Base-by-base conservation (phyloP, 305 asterid genomes). In the Solanum hybrid region DNA sequence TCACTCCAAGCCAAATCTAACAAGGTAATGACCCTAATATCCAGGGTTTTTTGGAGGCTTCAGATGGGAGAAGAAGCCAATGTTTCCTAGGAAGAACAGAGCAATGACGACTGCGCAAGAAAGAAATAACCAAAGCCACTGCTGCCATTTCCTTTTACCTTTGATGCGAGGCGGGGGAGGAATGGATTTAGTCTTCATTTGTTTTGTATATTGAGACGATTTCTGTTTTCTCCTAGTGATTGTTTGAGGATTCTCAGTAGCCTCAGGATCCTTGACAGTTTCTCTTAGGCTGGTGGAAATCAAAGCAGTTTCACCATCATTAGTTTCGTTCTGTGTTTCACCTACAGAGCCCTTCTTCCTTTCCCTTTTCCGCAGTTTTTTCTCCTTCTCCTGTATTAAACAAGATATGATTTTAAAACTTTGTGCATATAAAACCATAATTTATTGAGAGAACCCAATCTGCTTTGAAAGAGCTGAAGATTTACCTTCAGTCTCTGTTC, bases 401-500 rank as follows among this genome's bases (percentile, higher is more conserved):
- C 35, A 76, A 16, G 31, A 13, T 67, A 80, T 24, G 87, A 22
- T 84, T 51, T 46, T 18, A 33, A 46, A 51, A 84, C 20, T 26
- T 40, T 10, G 12, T 14, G 42, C 29, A 46, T 31, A 20, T 18
- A 46, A 51, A 51, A 84, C 11, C 31, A 84, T 20, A 84, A 31
- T 57, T 31, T 84, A 84, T 31, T 6, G 88, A 84, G 42, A 51
- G 2, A 22, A 28, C 0, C 4, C 71, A 90, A n/a, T 28, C 11
- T 51, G 29, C 61, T 80, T 80, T 11, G n/a, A 61, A 36, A 39
- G 69, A 51, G 36, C 73, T 42, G 71, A 79, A 81, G 80, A 87
- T 74, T 91, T 71, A 97, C 99, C 99, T 97, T 96, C 93, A 96
- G 98, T 92, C 90, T 96, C 89, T 92, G 95, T 92, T 96, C 99